phyloP scores from a whole-genome alignment of 148 eudicot genomes.

The Talinum fruticosum region DNA sequence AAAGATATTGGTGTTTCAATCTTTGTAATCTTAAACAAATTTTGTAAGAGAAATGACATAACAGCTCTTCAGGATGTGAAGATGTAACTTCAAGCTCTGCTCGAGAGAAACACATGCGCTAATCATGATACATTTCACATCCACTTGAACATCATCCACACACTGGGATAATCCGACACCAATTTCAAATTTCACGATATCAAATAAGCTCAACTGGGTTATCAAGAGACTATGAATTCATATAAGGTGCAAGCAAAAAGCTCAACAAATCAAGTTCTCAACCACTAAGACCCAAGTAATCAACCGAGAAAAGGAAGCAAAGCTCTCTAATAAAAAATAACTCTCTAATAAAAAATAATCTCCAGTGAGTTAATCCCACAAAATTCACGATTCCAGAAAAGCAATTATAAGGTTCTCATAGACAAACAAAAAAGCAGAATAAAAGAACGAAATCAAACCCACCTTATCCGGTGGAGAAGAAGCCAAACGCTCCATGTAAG shows the following conservation, averaged over 20 bases:
- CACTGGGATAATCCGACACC: neutral
- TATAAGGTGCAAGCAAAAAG: neutral
- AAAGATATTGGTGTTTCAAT: neutral
- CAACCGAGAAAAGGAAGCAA: neutral
- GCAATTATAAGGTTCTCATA: neutral
- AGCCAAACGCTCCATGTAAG: conserved; percentile 65
- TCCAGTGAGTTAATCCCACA: neutral
- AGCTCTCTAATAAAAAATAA: neutral
- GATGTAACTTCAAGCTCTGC: neutral
- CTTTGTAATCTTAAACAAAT: neutral
- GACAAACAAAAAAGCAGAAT: neutral
- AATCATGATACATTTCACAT: neutral
- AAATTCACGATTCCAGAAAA: neutral
- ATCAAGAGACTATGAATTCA: neutral
- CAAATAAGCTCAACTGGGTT: neutral
- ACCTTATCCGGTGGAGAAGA: conserved; percentile 88
- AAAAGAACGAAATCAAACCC: too few species aligned
- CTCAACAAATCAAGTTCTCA: neutral
- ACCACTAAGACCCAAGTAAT: neutral
- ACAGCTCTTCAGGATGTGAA: neutral
- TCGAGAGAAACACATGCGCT: neutral
- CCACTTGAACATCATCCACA: too few species aligned
- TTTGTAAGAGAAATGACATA: neutral
- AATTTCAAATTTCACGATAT: conserved; percentile 1
- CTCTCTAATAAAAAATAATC: neutral